Evolutionary conservation across 176 grass and related monocot species (phyloP), one percentile per base, ranked within the genome.

Genomic region (Eragrostis curvula): DNA sequence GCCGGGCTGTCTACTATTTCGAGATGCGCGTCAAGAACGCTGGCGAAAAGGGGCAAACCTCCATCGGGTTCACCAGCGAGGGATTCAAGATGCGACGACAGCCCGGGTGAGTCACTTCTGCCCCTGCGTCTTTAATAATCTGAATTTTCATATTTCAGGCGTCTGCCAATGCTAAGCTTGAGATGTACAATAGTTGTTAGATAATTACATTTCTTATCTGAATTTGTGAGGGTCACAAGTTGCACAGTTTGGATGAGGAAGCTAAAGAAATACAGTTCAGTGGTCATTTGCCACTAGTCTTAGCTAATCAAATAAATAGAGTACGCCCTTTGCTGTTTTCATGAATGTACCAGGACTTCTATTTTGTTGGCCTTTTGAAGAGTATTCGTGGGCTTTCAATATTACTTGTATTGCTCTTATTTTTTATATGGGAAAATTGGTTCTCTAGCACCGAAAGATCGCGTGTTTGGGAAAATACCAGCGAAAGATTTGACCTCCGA

Each of bases 1-100:
- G 45, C 84, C 86, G 89, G 23, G 36, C 75, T 2, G 91, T 81
- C 12, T 99, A 99, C 80, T 96, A 94, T 74, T 99, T 99, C 50
- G 97, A 99, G 90, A 94, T 99, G 97, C 73, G 44, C 8, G 93
- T 99, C 50, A 96, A 76, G 77, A 92, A 94, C 66, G 87, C 87
- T 2, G 97, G 97, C 7, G 15, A 65, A 32, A 96, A 90, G 89
- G 93, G 91, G 14, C 91, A 91, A 65, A 73, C 75, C 43, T 82
- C 97, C 20, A 96, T 99, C 27, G 97, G 97, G 6, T 99, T 94
- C 89, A 96, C 97, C n/a, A 71, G 7, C 2, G 87, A 96, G 39
- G 74, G 65, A 25, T 96, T 96, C 89, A 99, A 96, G 83, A 94
- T 99, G 97, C 82, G 89, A 24, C 68, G 93, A 17, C 97, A 92